A percentile compares a stretch with the other conserved stretches of the same genome.
Conservation (phyloP, 2,329 filamentous ascomycete genomes). For the Xylariaceae sp. region DNA sequence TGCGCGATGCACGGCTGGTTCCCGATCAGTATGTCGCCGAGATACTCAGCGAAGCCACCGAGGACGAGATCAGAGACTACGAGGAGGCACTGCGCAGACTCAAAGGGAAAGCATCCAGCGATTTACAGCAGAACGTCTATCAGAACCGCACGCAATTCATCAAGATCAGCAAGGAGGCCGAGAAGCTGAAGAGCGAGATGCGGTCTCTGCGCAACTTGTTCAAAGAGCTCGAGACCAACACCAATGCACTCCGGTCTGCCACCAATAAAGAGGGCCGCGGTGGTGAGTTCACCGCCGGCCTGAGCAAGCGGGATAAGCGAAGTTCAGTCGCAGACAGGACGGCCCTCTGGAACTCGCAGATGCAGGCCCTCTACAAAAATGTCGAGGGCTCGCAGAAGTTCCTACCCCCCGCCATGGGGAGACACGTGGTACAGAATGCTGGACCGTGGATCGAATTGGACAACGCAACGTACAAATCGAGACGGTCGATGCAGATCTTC, state of each 20-base stretch:
- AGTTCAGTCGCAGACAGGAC: constrained; percentile 77
- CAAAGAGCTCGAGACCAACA: constrained; percentile 82
- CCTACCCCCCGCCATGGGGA: constrained; percentile 81
- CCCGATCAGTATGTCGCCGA: constrained; percentile 75
- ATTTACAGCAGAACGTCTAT: constrained; percentile 92
- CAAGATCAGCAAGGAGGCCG: constrained; percentile 98
- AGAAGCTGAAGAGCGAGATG: constrained; percentile 97
- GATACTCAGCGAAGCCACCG: constrained; percentile 77
- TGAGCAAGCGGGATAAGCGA: constrained; percentile 74
- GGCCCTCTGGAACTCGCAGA: constrained; percentile 64
- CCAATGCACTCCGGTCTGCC: constrained; percentile 59
- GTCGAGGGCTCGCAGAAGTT: constrained; percentile 99
- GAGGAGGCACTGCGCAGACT: constrained; percentile 72
- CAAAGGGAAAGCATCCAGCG: constrained; percentile 72
- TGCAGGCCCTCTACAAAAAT: constrained; percentile 87
- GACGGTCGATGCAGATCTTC: constrained; percentile 84
- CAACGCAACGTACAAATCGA: constrained; percentile 93
- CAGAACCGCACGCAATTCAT: constrained; percentile 98
- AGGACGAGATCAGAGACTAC: constrained; percentile 80
- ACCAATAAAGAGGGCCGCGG: constrained; percentile 51
- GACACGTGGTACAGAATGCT: constrained; percentile 90
- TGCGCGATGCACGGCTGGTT: constrained; percentile 74
- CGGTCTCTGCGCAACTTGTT: constrained; percentile 83
- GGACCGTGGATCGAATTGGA: constrained; percentile 94
- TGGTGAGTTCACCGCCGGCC: constrained; percentile 48